phyloP scores from a whole-genome alignment of 306 rosid genomes.

The Benincasa hispida region DNA sequence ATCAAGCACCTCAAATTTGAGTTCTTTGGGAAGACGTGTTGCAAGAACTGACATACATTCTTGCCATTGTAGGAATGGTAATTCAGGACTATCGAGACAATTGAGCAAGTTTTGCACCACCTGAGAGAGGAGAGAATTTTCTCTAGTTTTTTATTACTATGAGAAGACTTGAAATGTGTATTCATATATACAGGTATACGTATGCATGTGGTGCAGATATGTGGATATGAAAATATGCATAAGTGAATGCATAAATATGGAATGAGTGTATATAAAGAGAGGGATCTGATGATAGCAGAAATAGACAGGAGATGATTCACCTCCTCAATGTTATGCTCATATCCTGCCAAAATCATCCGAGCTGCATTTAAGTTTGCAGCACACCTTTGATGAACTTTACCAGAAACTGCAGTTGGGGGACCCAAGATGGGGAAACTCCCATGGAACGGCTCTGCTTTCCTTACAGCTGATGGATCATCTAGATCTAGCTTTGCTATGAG shows the following conservation, averaged over 20 bases:
- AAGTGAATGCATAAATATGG: not conserved
- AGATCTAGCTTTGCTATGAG: constrained; percentile 90
- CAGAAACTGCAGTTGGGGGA: constrained; percentile 83
- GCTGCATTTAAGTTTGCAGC: constrained; percentile 83
- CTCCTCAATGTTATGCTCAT: constrained; percentile 82
- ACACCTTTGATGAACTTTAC: constrained; percentile 92
- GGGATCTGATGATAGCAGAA: not conserved
- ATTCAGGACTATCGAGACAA: constrained; percentile 95
- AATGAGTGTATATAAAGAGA: not conserved
- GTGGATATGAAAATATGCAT: not conserved
- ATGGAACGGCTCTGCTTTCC: constrained; percentile 81
- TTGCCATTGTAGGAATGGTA: constrained; percentile 99
- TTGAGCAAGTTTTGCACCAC: constrained; percentile 82
- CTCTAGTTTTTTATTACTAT: constrained; percentile 1
- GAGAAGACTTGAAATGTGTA: not conserved
- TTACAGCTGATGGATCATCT: constrained; percentile 94
- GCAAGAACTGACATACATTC: constrained; percentile 92
- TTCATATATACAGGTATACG: not conserved
- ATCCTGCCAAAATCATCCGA: constrained; percentile 91
- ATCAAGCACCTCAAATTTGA: constrained; percentile 53
- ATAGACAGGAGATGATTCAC: constrained; percentile 32
- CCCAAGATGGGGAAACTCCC: constrained; percentile 87
- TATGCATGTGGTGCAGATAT: not conserved
- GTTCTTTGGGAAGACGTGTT: constrained; percentile 88
- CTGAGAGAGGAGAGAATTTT: constrained; percentile 26